Evolutionary conservation across 108 stramenopile species (phyloP), one percentile per base, ranked within the genome.

Genomic region (Pseudonitzschia multistriata): DNA sequence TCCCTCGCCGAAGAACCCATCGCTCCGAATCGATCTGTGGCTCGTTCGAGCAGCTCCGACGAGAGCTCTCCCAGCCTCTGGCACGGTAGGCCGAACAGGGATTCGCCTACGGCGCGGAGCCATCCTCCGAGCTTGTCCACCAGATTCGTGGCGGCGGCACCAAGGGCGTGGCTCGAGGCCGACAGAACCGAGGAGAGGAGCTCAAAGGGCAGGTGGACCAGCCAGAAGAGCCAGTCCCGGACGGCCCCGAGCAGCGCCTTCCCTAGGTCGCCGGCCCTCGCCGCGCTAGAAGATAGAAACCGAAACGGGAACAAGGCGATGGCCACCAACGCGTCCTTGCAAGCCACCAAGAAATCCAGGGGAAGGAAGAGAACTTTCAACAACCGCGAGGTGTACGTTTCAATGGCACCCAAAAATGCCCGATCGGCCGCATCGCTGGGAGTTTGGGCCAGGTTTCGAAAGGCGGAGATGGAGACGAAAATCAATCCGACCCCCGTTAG

Each of bases 221-320:
- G 19, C 66, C 66, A 78, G 17, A 47, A 13, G 21, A 71, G 3
- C 40, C 50, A 59, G 25, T 47, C 39, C 35, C 53, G 48, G 66
- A 72, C 4, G 17, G 49, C 35, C 35, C 66, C 71, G 25, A 78
- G 31, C 1, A 69, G 50, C 6, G 55, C 62, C 29, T 78, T 50
- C 24, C 66, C 71, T 3, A 65, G 70, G 21, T 54, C 14, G 25
- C 70, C 57, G 25, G 69, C 25, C 22, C 66, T 27, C 5, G 37
- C 10, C 29, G 67, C 49, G 11, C 42, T 40, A 17, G 40, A 63
- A 5, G 63, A 49, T 0, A 76, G 7, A 14, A 72, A 24, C 22
- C 73, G 73, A 25, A 79, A 63, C 39, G 79, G 79, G 47, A 74
- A 47, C 49, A 79, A 25, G 15, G 71, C 27, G 19, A 79, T 42